Conservation (phyloP, 2,329 filamentous ascomycete genomes). For the Arachnomyces sp. region DNA sequence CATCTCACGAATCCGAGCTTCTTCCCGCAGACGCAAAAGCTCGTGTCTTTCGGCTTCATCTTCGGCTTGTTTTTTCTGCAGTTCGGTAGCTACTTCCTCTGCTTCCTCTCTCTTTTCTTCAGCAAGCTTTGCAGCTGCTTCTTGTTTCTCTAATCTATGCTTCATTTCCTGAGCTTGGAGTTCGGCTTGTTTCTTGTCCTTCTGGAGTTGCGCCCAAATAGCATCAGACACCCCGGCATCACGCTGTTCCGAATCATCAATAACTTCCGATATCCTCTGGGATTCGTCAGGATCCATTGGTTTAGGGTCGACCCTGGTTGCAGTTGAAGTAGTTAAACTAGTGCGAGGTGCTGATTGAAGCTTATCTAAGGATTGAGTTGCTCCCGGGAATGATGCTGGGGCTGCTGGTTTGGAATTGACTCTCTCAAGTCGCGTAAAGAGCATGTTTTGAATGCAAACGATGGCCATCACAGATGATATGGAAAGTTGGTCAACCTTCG, state of each 20-base stretch:
- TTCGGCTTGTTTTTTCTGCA: slow-evolving; percentile 8
- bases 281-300: not conserved
- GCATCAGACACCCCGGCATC: slow-evolving; percentile 54
- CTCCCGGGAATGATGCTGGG: not conserved
- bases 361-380: slow-evolving; percentile 5
- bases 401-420: slow-evolving; percentile 5
- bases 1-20: slow-evolving; percentile 18
- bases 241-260: slow-evolving; percentile 22
- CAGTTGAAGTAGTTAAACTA: slow-evolving; percentile 6
- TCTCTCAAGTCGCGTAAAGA: slow-evolving; percentile 13
- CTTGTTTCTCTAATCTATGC: slow-evolving; percentile 12
- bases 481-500: slow-evolving; percentile 9
- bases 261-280: not conserved
- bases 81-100: not conserved
- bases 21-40: slow-evolving; percentile 16
- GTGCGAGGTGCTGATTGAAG: slow-evolving; percentile 3
- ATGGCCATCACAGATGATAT: slow-evolving; percentile 11
- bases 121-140: slow-evolving; percentile 6
- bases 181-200: slow-evolving; percentile 34
- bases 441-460: slow-evolving; percentile 14
- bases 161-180: slow-evolving; percentile 1
- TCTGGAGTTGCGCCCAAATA: slow-evolving; percentile 54
- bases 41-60: slow-evolving; percentile 10
- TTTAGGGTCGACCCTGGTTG: not conserved
- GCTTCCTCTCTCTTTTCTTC: slow-evolving; percentile 15